Conservation (phyloP, 495 filamentous ascomycete genomes). For the Hypoxylon intermedium region DNA sequence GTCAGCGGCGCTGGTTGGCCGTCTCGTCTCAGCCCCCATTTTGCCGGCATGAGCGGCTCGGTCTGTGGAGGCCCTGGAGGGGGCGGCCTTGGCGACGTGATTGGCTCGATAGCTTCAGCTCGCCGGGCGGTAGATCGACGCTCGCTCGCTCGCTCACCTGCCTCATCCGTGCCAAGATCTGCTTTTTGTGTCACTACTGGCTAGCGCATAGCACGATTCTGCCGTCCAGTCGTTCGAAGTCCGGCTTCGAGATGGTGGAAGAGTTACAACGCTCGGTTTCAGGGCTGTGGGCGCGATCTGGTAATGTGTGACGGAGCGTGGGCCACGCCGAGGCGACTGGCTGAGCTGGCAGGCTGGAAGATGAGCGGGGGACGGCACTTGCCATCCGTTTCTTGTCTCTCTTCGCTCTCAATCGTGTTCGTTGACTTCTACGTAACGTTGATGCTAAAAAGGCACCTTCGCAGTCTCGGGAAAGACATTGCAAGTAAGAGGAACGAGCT, state of each 20-base stretch:
- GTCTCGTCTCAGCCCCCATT: neutral
- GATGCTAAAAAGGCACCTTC: too few relatives aligned
- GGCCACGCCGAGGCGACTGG: neutral
- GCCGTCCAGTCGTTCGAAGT: neutral
- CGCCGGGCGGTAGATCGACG: slow-evolving; percentile 24
- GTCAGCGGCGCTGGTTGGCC: neutral
- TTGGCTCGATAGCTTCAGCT: slow-evolving; percentile 31
- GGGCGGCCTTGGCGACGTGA: slow-evolving; percentile 16
- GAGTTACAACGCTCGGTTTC: slow-evolving; percentile 11
- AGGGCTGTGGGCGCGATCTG: neutral
- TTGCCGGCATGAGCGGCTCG: too few relatives aligned
- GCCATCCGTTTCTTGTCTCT: too few relatives aligned
- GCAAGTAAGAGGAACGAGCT: too few relatives aligned
- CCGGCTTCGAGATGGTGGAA: neutral
- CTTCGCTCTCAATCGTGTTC: too few relatives aligned
- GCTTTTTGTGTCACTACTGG: neutral
- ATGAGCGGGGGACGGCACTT: too few relatives aligned
- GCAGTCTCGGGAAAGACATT: too few relatives aligned
- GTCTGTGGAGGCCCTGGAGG: too few relatives aligned
- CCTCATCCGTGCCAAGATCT: slow-evolving; percentile 34
- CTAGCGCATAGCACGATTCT: neutral
- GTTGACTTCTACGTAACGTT: too few relatives aligned
- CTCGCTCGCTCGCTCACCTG: slow-evolving; percentile 16
- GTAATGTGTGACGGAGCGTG: neutral
- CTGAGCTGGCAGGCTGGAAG: too few relatives aligned